phyloP scores from a whole-genome alignment of 2,329 filamentous ascomycete genomes.

The Fusarium papillatum region DNA sequence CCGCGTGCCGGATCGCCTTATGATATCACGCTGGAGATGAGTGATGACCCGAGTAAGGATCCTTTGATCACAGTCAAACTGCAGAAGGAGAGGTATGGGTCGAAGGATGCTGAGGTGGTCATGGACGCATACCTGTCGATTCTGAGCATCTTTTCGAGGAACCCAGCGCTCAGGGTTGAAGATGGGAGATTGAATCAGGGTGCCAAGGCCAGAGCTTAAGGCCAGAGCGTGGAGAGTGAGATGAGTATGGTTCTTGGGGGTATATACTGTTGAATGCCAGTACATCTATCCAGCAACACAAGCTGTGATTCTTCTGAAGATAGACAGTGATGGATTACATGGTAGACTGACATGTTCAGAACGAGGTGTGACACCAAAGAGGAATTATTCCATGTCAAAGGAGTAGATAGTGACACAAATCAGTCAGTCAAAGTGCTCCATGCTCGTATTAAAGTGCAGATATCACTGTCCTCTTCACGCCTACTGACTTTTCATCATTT shows the following conservation, averaged over 20 bases:
- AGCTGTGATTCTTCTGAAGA: no score
- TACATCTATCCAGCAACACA: no score
- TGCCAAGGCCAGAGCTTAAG: not conserved
- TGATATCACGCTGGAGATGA: not conserved
- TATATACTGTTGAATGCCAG: not conserved
- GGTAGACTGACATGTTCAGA: no score
- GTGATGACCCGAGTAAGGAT: not conserved
- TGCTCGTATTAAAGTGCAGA: no score
- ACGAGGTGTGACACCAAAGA: no score
- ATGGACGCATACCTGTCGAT: not conserved
- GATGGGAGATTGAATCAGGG: not conserved
- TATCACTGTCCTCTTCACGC: no score
- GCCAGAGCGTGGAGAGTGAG: not conserved
- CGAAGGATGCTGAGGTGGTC: not conserved
- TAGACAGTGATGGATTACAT: no score
- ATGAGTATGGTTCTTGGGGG: not conserved
- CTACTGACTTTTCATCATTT: no score
- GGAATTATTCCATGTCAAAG: no score
- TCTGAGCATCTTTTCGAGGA: not conserved
- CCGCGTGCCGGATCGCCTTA: not conserved
- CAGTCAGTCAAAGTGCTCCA: no score
- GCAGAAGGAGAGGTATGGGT: not conserved
- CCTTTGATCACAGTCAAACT: not conserved
- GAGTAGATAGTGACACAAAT: no score
- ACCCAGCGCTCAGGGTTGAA: not conserved